Evolutionary conservation across 176 grass and related monocot species (phyloP), one percentile per base, ranked within the genome.

Genomic region (Rhynchospora tenuis): DNA sequence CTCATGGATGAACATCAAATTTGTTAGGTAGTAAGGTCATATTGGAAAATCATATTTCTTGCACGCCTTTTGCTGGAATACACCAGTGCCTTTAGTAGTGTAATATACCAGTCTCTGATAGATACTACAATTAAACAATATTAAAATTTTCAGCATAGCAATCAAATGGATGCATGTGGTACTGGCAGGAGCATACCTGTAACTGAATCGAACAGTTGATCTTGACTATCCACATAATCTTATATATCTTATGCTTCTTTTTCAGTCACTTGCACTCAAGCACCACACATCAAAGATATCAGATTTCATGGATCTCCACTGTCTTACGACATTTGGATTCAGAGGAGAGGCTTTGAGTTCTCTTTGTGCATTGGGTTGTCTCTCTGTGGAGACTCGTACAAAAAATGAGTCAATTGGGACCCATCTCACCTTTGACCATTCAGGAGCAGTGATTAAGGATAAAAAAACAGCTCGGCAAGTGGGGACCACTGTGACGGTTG

Each of bases 231-330:
- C 2, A n/a, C 9, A 24, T 22, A 24, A 61, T 17, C 27, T 43
- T 43, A n/a, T 44, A 71, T 71, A 38, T 44, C 69, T 42, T 12
- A 11, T 55, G 47, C 3, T 13, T 12, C 5, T 80, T 44, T 19
- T 26, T 52, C 63, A 98, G 92, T 89, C 82, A 28, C 89, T 98
- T 46, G 92, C 92, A 57, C 91, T 93, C 22, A 98, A 95, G 84
- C 91, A 98, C 63, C 95, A 98, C 56, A 98, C 95, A 2, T 95
- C 95, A 58, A 98, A 98, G 87, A 93, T 98, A 85, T 93, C 89
- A 2, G 86, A 89, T 31, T 98, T 98, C 86, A 64, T 84, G 6
- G 95, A 95, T 76, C 92, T 95, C 6, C 81, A 86, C 83, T 90
- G 91, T 23, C 81, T 98, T 56, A 60, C 61, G 5, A 98, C 92